Conservation (phyloP, 495 filamentous ascomycete genomes). For the Podospora australis region DNA sequence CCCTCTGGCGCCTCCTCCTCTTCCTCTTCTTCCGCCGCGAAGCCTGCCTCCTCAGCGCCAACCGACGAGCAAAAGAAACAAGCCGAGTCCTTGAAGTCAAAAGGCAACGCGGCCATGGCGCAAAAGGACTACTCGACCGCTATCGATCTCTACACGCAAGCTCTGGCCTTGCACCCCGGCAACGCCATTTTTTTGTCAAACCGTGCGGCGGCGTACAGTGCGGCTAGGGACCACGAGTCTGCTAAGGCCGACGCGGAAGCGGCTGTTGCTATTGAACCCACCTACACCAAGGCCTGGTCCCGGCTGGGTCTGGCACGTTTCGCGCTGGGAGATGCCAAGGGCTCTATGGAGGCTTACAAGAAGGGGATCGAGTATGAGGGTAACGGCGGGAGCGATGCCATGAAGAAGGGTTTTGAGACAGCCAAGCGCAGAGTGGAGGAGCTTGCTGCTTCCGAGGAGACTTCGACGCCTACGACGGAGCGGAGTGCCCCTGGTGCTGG, state of each 20-base stretch:
- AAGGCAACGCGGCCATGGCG: conserved; percentile 90
- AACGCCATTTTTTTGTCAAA: conserved; percentile 98
- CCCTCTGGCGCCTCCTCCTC: conserved; percentile 21
- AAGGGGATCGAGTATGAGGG: conserved; percentile 92
- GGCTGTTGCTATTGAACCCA: conserved; percentile 76
- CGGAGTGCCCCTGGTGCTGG: conserved; percentile 38
- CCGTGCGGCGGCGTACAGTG: conserved; percentile 86
- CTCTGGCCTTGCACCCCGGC: conserved; percentile 67
- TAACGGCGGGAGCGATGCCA: conserved; percentile 76
- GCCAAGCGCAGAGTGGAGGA: conserved; percentile 79
- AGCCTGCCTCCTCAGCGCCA: conserved; percentile 20
- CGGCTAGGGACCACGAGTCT: conserved; percentile 68
- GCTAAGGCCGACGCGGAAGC: conserved; percentile 83
- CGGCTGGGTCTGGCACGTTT: conserved; percentile 84
- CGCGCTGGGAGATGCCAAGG: conserved; percentile 81
- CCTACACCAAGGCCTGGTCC: conserved; percentile 95
- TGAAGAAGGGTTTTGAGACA: conserved; percentile 94
- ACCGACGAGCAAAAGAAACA: conserved; percentile 58
- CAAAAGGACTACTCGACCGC: conserved; percentile 78
- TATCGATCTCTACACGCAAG: conserved; percentile 79
- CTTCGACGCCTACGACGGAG: conserved; percentile 6
- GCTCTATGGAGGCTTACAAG: conserved; percentile 88
- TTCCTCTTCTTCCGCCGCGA: conserved; percentile 14
- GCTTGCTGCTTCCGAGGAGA: conserved; percentile 45
- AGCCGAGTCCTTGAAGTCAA: conserved; percentile 81